phyloP scores from a whole-genome alignment of 2,329 filamentous ascomycete species.

The Aspergillus carbonarius region DNA sequence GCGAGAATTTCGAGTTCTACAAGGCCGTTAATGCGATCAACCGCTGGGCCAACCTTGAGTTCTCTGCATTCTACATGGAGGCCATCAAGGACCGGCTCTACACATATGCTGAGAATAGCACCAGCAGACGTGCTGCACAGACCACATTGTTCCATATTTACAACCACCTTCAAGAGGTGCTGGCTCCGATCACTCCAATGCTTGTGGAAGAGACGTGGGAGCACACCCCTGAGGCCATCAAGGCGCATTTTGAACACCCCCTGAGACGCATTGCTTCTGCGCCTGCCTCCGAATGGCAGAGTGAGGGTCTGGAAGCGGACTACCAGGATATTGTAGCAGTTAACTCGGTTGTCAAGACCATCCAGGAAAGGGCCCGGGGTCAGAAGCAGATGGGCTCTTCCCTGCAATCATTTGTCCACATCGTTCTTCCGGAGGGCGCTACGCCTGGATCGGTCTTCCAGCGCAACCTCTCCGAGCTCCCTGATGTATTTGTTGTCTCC shows the following conservation, averaged over 20 bases:
- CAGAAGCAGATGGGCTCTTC: conserved; percentile 76
- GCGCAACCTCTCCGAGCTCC: conserved; percentile 51
- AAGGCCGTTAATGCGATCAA: conserved; percentile 72
- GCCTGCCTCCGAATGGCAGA: conserved; percentile 36
- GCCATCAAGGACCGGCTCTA: conserved; percentile 89
- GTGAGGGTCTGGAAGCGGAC: conserved; percentile 50
- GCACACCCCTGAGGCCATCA: conserved; percentile 67
- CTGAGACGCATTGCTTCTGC: conserved; percentile 39
- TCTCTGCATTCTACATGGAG: conserved; percentile 94
- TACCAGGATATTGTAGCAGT: conserved; percentile 48
- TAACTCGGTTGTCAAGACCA: conserved; percentile 68
- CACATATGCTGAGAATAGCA: conserved; percentile 69
- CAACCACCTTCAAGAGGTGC: conserved; percentile 70
- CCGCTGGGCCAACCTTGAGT: conserved; percentile 75
- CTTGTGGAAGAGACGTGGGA: conserved; percentile 89
- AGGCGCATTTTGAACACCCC: conserved; percentile 48
- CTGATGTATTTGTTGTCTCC: conserved; percentile 68
- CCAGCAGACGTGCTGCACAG: conserved; percentile 58
- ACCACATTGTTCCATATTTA: conserved; percentile 63
- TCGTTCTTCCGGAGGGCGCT: conserved; percentile 26
- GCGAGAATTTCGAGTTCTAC: conserved; percentile 76
- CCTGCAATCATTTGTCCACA: conserved; percentile 69
- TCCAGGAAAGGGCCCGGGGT: conserved; percentile 69
- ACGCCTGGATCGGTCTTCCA: conserved; percentile 26
- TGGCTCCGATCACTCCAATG: conserved; percentile 77